A percentile compares a stretch with the other conserved stretches of the same genome.
phyloP scores from a whole-genome alignment of 2,329 filamentous ascomycete species.

The Microcera coccophila region DNA sequence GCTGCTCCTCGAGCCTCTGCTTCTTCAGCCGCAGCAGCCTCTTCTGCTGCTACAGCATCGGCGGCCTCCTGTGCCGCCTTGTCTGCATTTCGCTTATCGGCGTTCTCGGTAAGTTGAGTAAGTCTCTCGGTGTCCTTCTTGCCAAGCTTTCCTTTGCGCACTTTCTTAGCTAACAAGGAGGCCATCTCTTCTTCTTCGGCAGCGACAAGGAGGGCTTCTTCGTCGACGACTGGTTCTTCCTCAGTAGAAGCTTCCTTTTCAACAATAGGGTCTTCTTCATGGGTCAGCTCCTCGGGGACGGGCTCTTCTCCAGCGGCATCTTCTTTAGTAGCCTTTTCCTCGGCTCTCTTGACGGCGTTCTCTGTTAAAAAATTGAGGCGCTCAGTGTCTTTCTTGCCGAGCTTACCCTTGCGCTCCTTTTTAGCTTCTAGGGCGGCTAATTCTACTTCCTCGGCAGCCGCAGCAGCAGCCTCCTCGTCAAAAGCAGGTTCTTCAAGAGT shows the following conservation, averaged over 20 bases:
- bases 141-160: not conserved
- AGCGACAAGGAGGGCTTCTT: constrained; percentile 33
- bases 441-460: constrained; percentile 22
- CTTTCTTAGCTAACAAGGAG: not conserved
- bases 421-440: constrained; percentile 32
- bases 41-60: constrained; percentile 6
- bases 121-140: constrained; percentile 3
- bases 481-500: constrained; percentile 9
- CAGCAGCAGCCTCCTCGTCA: constrained; percentile 3
- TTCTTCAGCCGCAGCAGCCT: constrained; percentile 3
- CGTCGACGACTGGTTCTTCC: constrained; percentile 27
- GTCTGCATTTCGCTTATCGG: constrained; percentile 2
- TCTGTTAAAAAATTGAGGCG: constrained; percentile 26
- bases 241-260: constrained; percentile 14
- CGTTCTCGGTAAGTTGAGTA: not conserved
- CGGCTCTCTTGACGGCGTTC: constrained; percentile 18
- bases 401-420: constrained; percentile 31
- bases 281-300: constrained; percentile 1
- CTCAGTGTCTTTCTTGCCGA: constrained; percentile 27
- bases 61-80: not conserved
- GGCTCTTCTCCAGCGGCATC: constrained; percentile 18
- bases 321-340: constrained; percentile 23
- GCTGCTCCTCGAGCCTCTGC: constrained; percentile 6
- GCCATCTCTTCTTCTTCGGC: constrained; percentile 14
- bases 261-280: constrained; percentile 23